Base-by-base conservation (phyloP, 352 stramenopile species). In the Globisporangium sylvaticum region DNA sequence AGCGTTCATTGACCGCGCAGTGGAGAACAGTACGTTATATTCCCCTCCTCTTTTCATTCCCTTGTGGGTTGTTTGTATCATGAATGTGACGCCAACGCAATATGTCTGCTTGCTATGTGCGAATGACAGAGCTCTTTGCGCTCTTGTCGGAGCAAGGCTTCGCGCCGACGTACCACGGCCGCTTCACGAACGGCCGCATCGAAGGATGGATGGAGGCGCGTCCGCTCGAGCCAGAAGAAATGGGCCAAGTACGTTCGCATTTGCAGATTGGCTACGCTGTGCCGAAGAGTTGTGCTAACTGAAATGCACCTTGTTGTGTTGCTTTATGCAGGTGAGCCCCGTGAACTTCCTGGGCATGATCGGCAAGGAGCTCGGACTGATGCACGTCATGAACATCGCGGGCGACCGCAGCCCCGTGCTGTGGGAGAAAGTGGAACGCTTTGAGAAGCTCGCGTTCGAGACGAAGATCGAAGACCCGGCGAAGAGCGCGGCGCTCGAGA, bases 131-230 rank as follows among this genome's bases (percentile, higher is more conserved):
- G 71, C 76, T 95, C 0, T 97, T 97, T 68, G 88, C 89, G 22
- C 65, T 93, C 59, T 76, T 98, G 4, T 92, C 84, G 37, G 79
- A 88, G 64, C 76, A 90, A 29, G 85, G 86, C 1, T 96, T 96
- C 59, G 94, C 89, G 15, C 94, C 94, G 20, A 89, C 76, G 61
- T 97, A 97, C 74, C 89, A 93, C 63, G 94, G 94, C 3, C 83
- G 87, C 42, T 98, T 98, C 72, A 79, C 69, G n/a, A 98, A 98
- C 68, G 94, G 94, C 34, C 87, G 94, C 61, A 83, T 98, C 46
- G 94, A 98, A 81, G 92, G 88, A 53, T 98, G 83, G 81, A 66
- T 98, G 63, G 83, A 91, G 32, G 88, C 87, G 7, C 76, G 79
- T 22, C 78, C 89, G 53, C 70, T 98, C 12, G 81, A 97, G 58